phyloP scores from a whole-genome alignment of 2,329 filamentous ascomycete genomes.

The Lachnellula subtilissima region DNA sequence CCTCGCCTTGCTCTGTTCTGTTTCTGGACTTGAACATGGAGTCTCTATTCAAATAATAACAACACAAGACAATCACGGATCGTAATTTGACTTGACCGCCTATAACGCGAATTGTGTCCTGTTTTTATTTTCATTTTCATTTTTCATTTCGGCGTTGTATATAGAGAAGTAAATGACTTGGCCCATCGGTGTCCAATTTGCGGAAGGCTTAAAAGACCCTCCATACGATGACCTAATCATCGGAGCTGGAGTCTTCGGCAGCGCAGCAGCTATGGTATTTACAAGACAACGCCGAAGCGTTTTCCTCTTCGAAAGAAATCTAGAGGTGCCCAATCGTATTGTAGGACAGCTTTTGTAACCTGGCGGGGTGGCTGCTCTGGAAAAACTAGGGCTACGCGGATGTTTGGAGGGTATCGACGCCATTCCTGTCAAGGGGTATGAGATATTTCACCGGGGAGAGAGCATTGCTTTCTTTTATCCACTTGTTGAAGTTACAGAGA shows the following conservation, averaged over 20 bases:
- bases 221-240: background rate
- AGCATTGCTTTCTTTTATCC: constrained; percentile 75
- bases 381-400: constrained; percentile 69
- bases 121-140: too few species aligned
- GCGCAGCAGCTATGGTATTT: constrained; percentile 74
- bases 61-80: too few species aligned
- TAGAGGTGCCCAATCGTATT: constrained; percentile 89
- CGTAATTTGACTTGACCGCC: too few species aligned
- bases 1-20: too few species aligned
- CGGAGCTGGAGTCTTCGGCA: constrained; percentile 83
- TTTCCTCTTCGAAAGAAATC: constrained; percentile 75
- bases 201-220: background rate
- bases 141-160: too few species aligned
- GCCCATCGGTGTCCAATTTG: background rate
- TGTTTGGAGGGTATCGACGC: constrained; percentile 86
- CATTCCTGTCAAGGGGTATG: constrained; percentile 75
- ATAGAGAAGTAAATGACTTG: too few species aligned
- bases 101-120: too few species aligned
- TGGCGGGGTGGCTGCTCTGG: constrained; percentile 74
- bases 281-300: constrained; percentile 85
- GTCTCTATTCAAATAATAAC: too few species aligned
- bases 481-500: constrained; percentile 33
- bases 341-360: constrained; percentile 92
- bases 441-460: constrained; percentile 72
- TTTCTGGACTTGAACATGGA: too few species aligned